These are phyloP conservation scores for Pythium biforme DNA, from an alignment of 352 stramenopile species.

Conservation along the genomic window DNA sequence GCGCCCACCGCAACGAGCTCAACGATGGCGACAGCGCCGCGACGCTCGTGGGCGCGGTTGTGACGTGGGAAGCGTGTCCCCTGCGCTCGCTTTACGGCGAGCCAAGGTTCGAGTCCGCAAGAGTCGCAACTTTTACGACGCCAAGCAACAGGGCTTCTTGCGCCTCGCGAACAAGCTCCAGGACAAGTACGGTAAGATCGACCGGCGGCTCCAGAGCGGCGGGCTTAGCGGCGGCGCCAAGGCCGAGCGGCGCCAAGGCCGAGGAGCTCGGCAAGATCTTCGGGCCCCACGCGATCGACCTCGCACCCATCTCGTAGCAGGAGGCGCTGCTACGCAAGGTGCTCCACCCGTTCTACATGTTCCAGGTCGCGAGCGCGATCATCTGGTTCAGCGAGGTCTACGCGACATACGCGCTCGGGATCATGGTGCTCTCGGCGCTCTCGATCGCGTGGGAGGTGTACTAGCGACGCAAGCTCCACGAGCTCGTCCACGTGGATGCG, in stretches of 20 bases:
- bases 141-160: constrained; percentile 47
- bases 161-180: constrained; percentile 56
- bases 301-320: constrained; percentile 46
- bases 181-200: constrained; percentile 40
- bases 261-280: constrained; percentile 43
- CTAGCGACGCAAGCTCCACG: constrained; percentile 63
- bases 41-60: neutral
- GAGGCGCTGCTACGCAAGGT: constrained; percentile 62
- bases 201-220: constrained; percentile 26
- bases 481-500: constrained; percentile 52
- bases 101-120: constrained; percentile 70
- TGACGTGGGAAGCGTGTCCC: constrained; percentile 47
- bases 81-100: constrained; percentile 30
- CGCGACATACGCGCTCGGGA: constrained; percentile 62
- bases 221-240: constrained; percentile 27
- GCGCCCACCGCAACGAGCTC: constrained; percentile 3
- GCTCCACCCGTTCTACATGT: constrained; percentile 79
- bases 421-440: constrained; percentile 58
- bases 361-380: constrained; percentile 62
- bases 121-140: constrained; percentile 62
- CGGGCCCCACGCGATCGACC: constrained; percentile 56
- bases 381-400: constrained; percentile 75
- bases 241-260: constrained; percentile 30
- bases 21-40: constrained; percentile 16
- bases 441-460: constrained; percentile 73